Evolutionary conservation across 352 stramenopile species (phyloP), one percentile per base, ranked within the genome.

Genomic region (Phytopythium helicoides): DNA sequence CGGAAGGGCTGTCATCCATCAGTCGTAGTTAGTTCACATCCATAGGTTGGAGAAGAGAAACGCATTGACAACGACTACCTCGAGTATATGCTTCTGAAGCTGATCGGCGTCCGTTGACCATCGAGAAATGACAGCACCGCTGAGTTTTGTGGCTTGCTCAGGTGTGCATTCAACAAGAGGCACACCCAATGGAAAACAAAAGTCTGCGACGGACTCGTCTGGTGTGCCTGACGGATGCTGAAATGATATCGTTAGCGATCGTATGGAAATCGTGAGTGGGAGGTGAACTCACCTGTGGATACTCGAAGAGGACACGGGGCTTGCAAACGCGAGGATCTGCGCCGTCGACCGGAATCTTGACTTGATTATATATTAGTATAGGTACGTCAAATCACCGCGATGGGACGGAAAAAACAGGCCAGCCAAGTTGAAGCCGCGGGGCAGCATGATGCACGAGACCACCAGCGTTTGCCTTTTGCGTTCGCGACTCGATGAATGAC

Each of bases 121-220:
- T 11, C 83, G 62, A 1, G 84, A 86, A 0, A 94, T 66, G 14
- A 81, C 62, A 14, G 76, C 59, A 5, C 80, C 84, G 26, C 66
- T 40, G 36, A 94, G 53, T 1, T 55, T 63, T 16, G 65, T 47
- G 7, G 64, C 68, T 63, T 92, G 76, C 10, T 84, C 71, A 9
- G 65, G 58, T 16, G 70, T 81, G 56, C 80, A 92, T 33, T 67
- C 67, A 15, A 69, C 68, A 5, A 89, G 56, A 22, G 84, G 81
- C 12, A 92, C 80, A 33, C 84, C 84, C 18, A 69, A 64, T 1
- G 84, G 84, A 49, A 94, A 94, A 46, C 84, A 94, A 62, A 94
- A 94, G 48, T 89, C 78, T 1, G 74, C 81, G 8, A 92, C 64
- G 0, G 73, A 76, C 6, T 66, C 64, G 56, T 86, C 81, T 6